Evolutionary conservation across 306 rosid genomes (phyloP).

Genomic region (Corylus americana): DNA sequence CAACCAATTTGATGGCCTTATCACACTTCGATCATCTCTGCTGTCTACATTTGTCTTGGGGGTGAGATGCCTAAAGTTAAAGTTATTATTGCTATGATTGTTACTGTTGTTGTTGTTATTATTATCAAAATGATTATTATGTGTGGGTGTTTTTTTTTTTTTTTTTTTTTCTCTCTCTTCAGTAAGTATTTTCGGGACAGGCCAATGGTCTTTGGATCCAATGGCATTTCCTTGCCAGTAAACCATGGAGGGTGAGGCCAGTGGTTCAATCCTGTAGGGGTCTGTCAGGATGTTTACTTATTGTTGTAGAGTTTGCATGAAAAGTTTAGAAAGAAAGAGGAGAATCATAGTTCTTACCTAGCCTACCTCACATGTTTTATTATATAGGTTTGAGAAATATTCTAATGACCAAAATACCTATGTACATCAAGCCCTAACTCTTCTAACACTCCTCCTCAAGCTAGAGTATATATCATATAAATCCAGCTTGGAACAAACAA

Average conservation of each 20-base stretch:
- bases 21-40: constrained; percentile 59
- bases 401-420: too few species aligned
- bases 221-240: too few species aligned
- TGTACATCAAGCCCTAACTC: too few species aligned
- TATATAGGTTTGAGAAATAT: too few species aligned
- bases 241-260: too few species aligned
- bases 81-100: neutral
- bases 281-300: neutral
- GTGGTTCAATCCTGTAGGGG: neutral
- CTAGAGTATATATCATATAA: too few species aligned
- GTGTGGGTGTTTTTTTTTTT: neutral
- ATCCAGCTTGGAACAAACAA: too few species aligned
- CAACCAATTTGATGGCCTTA: constrained; percentile 30
- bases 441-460: too few species aligned
- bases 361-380: too few species aligned
- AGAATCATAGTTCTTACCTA: too few species aligned
- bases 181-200: neutral
- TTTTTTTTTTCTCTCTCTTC: neutral
- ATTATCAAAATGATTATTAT: neutral
- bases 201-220: neutral
- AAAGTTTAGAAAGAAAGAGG: too few species aligned
- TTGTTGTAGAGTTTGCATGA: too few species aligned
- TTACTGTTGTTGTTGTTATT: neutral
- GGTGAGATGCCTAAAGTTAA: constrained; percentile 46
- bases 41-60: constrained; percentile 74